These are phyloP conservation scores for Penicillium coprophilum DNA, from an alignment of 495 filamentous ascomycete genomes.

Conservation along the genomic window DNA sequence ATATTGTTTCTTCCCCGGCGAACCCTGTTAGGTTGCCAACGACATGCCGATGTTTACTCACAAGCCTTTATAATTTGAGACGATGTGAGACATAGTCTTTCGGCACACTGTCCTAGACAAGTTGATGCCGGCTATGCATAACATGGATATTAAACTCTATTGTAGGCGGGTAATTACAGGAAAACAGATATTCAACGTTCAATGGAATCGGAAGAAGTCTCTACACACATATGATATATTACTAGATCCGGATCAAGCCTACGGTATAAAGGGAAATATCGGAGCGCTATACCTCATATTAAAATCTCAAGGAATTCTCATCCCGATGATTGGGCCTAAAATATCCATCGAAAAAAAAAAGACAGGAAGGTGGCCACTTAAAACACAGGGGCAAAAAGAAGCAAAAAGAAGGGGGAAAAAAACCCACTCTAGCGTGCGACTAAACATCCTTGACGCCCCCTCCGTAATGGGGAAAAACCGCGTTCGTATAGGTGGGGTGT, in stretches of 20 bases:
- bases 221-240: not conserved
- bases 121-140: not conserved
- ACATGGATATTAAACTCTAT: not conserved
- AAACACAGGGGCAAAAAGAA: not conserved
- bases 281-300: not conserved
- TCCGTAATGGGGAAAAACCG: constrained; percentile 17
- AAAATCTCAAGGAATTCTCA: not conserved
- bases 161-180: not conserved
- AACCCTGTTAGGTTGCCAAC: not conserved
- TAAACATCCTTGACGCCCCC: constrained; percentile 9
- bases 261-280: not conserved
- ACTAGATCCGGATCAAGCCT: not conserved
- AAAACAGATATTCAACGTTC: not conserved
- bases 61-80: not conserved
- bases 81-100: not conserved
- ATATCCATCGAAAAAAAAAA: constrained; percentile 6
- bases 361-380: constrained; percentile 8
- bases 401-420: not conserved
- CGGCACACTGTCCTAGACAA: not conserved
- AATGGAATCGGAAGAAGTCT: not conserved
- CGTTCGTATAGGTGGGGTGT: constrained; percentile 18
- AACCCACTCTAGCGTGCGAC: constrained; percentile 11
- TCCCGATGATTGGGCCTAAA: constrained; percentile 2
- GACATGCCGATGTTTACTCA: not conserved
- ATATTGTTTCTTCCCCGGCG: not conserved